Evolutionary conservation across 75 land plant genomes (phyloP).

Genomic region (Gnetum montanum): DNA sequence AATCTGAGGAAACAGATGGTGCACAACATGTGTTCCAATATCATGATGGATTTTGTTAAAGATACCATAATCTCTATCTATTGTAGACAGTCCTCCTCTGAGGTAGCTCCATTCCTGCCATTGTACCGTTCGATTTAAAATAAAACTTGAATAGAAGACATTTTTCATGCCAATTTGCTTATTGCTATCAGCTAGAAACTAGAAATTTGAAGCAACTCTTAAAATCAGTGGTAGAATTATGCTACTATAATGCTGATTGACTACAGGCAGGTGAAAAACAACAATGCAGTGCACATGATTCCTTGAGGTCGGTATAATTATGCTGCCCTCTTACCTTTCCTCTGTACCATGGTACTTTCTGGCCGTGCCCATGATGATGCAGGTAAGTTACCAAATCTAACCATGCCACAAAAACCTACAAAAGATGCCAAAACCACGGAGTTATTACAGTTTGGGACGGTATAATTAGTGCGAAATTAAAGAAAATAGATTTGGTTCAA

Average conservation of each 20-base stretch:
- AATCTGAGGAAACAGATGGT: constrained; percentile 94
- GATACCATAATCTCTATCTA: constrained; percentile 85
- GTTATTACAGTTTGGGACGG: not conserved
- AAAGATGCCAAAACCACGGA: not conserved
- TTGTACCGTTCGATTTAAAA: no score
- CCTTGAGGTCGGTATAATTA: no score
- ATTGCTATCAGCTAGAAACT: no score
- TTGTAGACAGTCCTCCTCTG: constrained; percentile 80
- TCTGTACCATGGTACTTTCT: constrained; percentile 94
- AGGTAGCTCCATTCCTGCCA: constrained; percentile 91
- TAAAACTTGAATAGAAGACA: no score
- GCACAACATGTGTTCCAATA: constrained; percentile 96
- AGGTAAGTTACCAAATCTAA: constrained; percentile 85
- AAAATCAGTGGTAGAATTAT: no score
- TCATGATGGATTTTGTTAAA: constrained; percentile 90
- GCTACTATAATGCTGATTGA: no score
- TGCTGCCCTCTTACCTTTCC: no score
- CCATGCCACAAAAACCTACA: constrained; percentile 79
- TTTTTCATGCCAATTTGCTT: no score
- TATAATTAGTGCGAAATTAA: not conserved
- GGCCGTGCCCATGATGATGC: constrained; percentile 94
- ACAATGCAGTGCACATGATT: no score
- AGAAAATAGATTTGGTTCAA: not conserved
- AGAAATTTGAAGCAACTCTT: no score
- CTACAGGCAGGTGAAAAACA: no score